Percentiles rank a stretch among this genome's conserved stretches.
These are phyloP conservation scores for Myxozyma sirexii DNA, from an alignment of 805 yeast genomes.

Conservation along the genomic window DNA sequence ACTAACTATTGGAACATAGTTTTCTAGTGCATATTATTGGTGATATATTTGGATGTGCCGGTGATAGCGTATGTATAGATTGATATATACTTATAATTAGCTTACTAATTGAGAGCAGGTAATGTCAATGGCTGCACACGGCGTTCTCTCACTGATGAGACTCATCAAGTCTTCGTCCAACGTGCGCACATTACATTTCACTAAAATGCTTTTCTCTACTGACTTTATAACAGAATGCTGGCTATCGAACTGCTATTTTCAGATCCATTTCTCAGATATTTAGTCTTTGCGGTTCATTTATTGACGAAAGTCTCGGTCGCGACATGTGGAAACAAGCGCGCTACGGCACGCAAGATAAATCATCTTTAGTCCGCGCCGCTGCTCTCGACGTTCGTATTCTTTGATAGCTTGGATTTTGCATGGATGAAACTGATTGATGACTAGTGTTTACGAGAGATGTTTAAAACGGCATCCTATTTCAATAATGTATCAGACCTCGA, in stretches of 20 bases:
- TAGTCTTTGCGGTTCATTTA: conserved; percentile 37
- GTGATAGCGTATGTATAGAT: conserved; percentile 36
- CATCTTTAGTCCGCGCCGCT: conserved; percentile 40
- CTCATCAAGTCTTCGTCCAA: conserved; percentile 35
- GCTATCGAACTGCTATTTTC: conserved; percentile 37
- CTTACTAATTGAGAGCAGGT: conserved; percentile 29
- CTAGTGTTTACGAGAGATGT: conserved; percentile 24
- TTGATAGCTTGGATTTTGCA: conserved; percentile 7
- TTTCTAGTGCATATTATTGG: conserved; percentile 38
- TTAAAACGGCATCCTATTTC: conserved; percentile 21
- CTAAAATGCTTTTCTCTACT: neutral
- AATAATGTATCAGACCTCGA: conserved; percentile 36
- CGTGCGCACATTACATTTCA: conserved; percentile 15
- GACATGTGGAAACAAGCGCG: conserved; percentile 42
- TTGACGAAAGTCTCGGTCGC: conserved; percentile 41
- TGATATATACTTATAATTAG: neutral
- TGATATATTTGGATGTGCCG: conserved; percentile 37
- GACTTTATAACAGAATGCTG: conserved; percentile 33
- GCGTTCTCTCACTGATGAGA: conserved; percentile 38
- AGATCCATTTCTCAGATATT: conserved; percentile 34
- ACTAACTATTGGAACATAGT: conserved; percentile 17
- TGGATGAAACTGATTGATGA: conserved; percentile 7
- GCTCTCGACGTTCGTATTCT: conserved; percentile 39
- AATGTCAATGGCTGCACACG: conserved; percentile 41
- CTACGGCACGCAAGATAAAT: conserved; percentile 37